Base-by-base conservation (phyloP, 345 rosid species). In the Sisymbrium irio region DNA sequence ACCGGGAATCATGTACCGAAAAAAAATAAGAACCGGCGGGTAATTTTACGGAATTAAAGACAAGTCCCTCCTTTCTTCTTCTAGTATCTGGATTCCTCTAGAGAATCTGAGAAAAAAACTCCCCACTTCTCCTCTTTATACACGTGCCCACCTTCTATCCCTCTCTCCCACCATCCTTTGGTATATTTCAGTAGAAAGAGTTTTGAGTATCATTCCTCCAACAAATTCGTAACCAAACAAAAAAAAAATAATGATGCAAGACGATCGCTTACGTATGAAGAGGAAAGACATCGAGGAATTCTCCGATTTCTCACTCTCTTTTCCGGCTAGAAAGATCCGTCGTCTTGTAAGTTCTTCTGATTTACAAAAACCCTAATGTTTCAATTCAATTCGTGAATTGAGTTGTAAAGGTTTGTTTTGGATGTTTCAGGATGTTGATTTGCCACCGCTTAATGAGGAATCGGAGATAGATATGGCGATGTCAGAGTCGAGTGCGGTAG, bases 291-390 rank as follows among this genome's bases (percentile, higher is more conserved):
- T 90, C 76, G 91, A 92, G 4, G 96, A 92, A 1, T 90, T 90
- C 77, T 84, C 90, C 20, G 91, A 92, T 75, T 92, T 92, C 82
- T 85, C 95, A 15, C 83, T 88, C 17, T 85, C 93, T 50, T 83
- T 95, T 55, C 96, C 96, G 1, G 90, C 93, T 51, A 67, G 83
- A 14, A 93, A 90, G 79, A 88, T 88, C 76, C 95, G 95, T 61
- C 93, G 98, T 36, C 82, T 93, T 86, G 97, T 91, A 80, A 36
- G 0, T 36, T 9, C 12, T 7, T 15, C 9, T 7, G 19, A 44
- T 47, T 30, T 30, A 25, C 1, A 19, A 33, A 1, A 65, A 13
- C 20, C 58, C 45, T 35, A 49, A 35, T 4, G 18, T 39, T 44
- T 2, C 35, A 32, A 32, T 0, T 36, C 3, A 9, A 1, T 9